phyloP scores from a whole-genome alignment of 2,329 filamentous ascomycete genomes.

The Atkinsonella texensis region DNA sequence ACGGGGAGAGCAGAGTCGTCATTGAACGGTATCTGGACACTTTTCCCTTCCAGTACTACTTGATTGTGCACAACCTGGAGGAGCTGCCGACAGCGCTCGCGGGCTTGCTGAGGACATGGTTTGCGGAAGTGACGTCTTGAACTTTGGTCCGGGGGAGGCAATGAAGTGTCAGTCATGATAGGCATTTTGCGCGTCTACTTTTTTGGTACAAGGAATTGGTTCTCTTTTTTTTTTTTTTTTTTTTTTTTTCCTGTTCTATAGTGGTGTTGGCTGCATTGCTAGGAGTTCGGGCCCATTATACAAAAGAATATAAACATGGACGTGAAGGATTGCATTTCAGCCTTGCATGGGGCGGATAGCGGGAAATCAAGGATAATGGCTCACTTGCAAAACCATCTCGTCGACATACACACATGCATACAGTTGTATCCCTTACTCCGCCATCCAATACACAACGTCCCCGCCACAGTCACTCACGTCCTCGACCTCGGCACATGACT shows the following conservation, averaged over 20 bases:
- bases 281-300: neutral
- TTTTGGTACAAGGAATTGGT: too few relatives aligned
- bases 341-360: neutral
- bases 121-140: conserved; percentile 54
- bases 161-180: too few relatives aligned
- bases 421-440: too few relatives aligned
- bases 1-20: conserved; percentile 53
- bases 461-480: too few relatives aligned
- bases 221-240: conserved; percentile 3
- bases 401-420: too few relatives aligned
- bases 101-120: conserved; percentile 88
- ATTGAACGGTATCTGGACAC: conserved; percentile 88
- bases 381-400: too few relatives aligned
- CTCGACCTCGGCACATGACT: too few relatives aligned
- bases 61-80: conserved; percentile 84
- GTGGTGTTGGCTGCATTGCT: neutral
- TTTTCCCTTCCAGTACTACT: conserved; percentile 94
- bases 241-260: neutral
- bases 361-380: too few relatives aligned
- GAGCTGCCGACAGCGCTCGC: conserved; percentile 85
- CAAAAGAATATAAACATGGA: neutral
- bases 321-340: neutral
- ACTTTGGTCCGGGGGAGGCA: neutral
- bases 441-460: too few relatives aligned
- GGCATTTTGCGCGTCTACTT: too few relatives aligned